A percentile compares a stretch with the other conserved stretches of the same genome.
These are phyloP conservation scores for Nothophytophthora sp. DNA, from an alignment of 352 stramenopile species.

Conservation along the genomic window DNA sequence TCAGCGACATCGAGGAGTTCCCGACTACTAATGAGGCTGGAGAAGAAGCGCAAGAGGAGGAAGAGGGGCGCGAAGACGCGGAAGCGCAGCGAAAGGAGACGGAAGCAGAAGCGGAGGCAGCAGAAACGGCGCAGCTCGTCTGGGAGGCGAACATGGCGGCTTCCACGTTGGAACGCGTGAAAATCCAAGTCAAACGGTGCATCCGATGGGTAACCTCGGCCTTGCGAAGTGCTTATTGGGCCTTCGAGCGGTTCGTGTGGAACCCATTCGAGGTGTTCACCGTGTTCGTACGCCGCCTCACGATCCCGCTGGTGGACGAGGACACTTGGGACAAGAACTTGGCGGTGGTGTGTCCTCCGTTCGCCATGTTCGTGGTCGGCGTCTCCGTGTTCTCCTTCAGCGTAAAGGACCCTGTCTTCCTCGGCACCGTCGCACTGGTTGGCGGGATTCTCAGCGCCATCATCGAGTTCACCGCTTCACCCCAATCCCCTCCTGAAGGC, in stretches of 20 bases:
- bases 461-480: constrained; percentile 48
- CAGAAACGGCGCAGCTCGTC: constrained; percentile 19
- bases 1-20: constrained; percentile 66
- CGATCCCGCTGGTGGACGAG: constrained; percentile 77
- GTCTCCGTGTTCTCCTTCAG: constrained; percentile 51
- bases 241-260: constrained; percentile 62
- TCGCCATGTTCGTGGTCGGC: constrained; percentile 59
- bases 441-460: constrained; percentile 44
- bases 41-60: constrained; percentile 10
- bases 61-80: constrained; percentile 21
- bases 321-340: constrained; percentile 84
- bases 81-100: constrained; percentile 14
- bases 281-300: constrained; percentile 68
- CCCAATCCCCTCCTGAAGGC: constrained; percentile 51
- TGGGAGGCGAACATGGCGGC: constrained; percentile 17
- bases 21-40: constrained; percentile 15
- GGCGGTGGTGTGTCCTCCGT: constrained; percentile 61
- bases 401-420: constrained; percentile 49
- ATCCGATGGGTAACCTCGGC: constrained; percentile 13
- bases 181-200: constrained; percentile 23
- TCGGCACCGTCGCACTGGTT: constrained; percentile 37
- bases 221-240: constrained; percentile 22
- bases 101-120: constrained; percentile 7
- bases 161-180: constrained; percentile 12
- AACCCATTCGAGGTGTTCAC: constrained; percentile 67